Evolutionary conservation across 1,284 basidiomycete species (phyloP), one percentile per base, ranked within the genome.

Genomic region (Moesziomyces globuligerus): DNA sequence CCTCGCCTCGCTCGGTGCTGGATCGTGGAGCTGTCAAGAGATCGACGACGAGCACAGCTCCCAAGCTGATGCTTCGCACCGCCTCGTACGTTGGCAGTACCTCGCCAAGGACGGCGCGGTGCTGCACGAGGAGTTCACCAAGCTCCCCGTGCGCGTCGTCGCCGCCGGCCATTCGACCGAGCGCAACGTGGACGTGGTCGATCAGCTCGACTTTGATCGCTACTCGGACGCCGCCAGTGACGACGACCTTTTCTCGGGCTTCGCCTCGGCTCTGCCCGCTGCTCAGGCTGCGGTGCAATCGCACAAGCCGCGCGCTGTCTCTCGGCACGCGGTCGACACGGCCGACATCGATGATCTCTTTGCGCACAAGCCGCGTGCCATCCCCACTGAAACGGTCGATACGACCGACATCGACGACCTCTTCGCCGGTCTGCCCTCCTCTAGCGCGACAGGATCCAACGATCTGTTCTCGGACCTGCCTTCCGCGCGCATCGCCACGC

Each of bases 61-160:
- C 8, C 37, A 18, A 9, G 18, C 20, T 3, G 26, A 48, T 15
- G 32, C 50, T 26, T 36, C 40, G 23, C 50, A 56, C 10, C 54
- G 70, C 4, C 41, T 72, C 26, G 65, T 72, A 4, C 52, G 65
- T 1, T 72, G 70, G 70, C 60, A 56, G 29, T 72, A 60, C 44
- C 41, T 56, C 5, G 61, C 59, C n/a, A 64, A 60, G 18, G 44
- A 75, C 32, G 73, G 73, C 32, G 34, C 38, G 10, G 46, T 73
- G 5, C 42, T 73, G 56, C 68, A 68, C 37, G 69, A 74, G 9
- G 72, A 74, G 36, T 65, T 70, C 11, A 43, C 59, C 42, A 51
- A 50, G 40, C 41, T 72, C 7, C 64, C 64, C 0, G 49, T 72
- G 10, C 62, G 64, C 2, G 46, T 62, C 7, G 58, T 67, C 5